These are phyloP conservation scores for Plasmodium vivax DNA, from an alignment of 169 alveolate genomes.

Conservation along the genomic window DNA sequence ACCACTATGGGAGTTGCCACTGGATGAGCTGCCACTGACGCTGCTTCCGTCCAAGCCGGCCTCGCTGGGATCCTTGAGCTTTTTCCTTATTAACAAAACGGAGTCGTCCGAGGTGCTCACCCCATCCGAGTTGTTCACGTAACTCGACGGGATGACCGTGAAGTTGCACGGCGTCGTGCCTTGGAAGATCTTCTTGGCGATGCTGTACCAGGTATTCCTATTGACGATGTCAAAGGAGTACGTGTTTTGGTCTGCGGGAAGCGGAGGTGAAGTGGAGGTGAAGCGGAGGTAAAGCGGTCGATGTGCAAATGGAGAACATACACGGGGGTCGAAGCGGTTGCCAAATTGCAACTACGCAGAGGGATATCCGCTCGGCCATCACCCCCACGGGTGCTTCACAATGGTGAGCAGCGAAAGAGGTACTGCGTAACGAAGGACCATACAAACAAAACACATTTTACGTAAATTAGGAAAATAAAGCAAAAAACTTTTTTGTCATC, in stretches of 20 bases:
- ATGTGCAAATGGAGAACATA: background rate
- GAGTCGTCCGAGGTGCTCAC: background rate
- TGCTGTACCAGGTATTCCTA: background rate
- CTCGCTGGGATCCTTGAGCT: background rate
- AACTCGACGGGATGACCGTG: slow-evolving; percentile 33
- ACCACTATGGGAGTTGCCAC: background rate
- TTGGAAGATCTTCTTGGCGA: slow-evolving; percentile 26
- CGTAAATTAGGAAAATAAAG: background rate
- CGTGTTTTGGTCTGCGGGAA: slow-evolving; percentile 6
- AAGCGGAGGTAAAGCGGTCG: background rate
- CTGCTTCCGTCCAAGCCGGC: background rate
- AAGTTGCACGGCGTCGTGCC: slow-evolving; percentile 19
- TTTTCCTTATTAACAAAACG: slow-evolving; percentile 45
- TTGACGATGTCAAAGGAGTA: slow-evolving; percentile 36
- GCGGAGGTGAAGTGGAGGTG: too few relatives aligned
- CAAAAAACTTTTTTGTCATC: background rate
- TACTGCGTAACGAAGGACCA: background rate
- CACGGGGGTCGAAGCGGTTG: background rate
- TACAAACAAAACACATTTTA: background rate
- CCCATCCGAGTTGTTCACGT: background rate
- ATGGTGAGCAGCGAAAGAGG: background rate
- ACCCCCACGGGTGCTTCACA: background rate
- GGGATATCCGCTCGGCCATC: background rate
- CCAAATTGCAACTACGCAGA: background rate
- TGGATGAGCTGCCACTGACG: too few relatives aligned